Conservation (phyloP, 306 rosid genomes). For the Hylodesmum podocarpum region DNA sequence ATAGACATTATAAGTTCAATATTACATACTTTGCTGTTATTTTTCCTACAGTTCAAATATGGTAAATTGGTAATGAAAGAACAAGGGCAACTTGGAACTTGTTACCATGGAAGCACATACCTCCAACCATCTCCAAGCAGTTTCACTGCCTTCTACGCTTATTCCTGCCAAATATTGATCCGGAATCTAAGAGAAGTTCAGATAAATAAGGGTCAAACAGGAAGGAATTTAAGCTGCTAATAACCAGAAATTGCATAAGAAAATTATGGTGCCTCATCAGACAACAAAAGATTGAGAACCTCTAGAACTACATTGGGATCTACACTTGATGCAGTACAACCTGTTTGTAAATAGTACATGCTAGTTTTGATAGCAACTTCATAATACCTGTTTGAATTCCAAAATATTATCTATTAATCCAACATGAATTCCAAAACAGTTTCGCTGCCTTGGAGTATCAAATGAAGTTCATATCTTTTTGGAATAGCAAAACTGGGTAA, state of each 20-base stretch:
- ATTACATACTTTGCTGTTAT: neutral
- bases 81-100: neutral
- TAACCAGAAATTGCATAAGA: neutral
- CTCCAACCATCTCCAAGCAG: constrained; percentile 65
- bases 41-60: neutral
- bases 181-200: constrained; percentile 41
- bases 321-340: constrained; percentile 51
- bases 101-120: constrained; percentile 36
- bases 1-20: neutral
- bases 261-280: constrained; percentile 6
- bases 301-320: constrained; percentile 52
- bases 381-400: constrained; percentile 59
- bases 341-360: constrained; percentile 32
- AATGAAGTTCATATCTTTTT: constrained; percentile 50
- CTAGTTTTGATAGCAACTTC: constrained; percentile 12
- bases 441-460: too few species aligned
- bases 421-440: too few species aligned
- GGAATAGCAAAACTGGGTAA: constrained; percentile 59
- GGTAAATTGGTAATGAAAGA: neutral
- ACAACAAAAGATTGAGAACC: constrained; percentile 44
- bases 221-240: constrained; percentile 4
- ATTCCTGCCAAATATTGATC: constrained; percentile 42
- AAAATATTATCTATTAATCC: constrained; percentile 35
- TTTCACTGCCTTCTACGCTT: constrained; percentile 51
- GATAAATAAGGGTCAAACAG: constrained; percentile 8